A percentile compares a stretch with the other conserved stretches of the same genome.
phyloP scores from a whole-genome alignment of 75 land plant genomes.

The Chamaecyparis obtusa region DNA sequence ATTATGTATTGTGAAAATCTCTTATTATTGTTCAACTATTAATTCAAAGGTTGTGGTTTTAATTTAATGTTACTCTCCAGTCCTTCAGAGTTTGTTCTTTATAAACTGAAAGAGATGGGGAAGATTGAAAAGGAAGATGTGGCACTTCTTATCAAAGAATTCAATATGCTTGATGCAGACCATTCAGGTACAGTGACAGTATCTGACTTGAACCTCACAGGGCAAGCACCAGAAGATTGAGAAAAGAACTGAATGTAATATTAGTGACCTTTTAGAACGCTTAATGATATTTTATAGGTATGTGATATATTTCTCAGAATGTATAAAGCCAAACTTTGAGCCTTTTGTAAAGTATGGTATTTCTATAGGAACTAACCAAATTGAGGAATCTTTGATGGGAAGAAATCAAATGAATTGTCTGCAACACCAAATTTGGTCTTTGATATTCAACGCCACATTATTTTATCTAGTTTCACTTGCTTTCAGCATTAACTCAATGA shows the following conservation, averaged over 20 bases:
- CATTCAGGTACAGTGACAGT: slow-evolving; percentile 57
- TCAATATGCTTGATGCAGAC: slow-evolving; percentile 70
- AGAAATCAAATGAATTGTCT: not conserved
- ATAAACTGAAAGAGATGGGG: slow-evolving; percentile 93
- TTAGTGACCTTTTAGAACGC: not conserved
- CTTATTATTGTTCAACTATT: not conserved
- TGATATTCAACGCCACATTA: not conserved
- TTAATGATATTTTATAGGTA: not conserved
- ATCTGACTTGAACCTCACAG: slow-evolving; percentile 42
- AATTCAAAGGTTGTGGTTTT: not conserved
- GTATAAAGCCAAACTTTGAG: not conserved
- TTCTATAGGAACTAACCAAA: not conserved
- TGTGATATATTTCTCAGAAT: not conserved
- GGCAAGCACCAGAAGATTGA: not conserved
- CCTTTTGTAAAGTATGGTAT: not conserved
- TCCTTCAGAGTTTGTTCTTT: slow-evolving; percentile 78
- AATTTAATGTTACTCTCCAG: slow-evolving; percentile 29
- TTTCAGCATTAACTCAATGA: not conserved
- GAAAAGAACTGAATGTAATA: not conserved
- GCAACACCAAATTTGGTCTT: not conserved
- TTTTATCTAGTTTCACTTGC: not conserved
- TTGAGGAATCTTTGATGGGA: not conserved
- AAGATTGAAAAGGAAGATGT: slow-evolving; percentile 84
- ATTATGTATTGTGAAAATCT: too few species aligned
- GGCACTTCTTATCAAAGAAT: slow-evolving; percentile 55